Conservation (phyloP, 2,329 filamentous ascomycete species). For the Fusarium luffae region DNA sequence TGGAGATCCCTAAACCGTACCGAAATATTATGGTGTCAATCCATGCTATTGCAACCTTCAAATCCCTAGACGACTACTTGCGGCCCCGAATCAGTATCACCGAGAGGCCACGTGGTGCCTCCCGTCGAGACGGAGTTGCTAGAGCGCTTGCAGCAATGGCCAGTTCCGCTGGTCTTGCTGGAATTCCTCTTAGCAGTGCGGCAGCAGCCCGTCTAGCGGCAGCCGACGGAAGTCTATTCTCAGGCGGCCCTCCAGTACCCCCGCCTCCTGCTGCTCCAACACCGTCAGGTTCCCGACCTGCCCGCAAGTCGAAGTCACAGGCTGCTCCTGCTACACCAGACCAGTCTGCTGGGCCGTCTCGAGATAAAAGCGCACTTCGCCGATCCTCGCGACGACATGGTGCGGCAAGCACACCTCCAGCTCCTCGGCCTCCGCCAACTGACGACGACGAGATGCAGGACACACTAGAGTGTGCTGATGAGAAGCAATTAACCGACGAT, state of each 20-base stretch:
- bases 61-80: conserved; percentile 94
- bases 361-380: conserved; percentile 69
- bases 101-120: conserved; percentile 69
- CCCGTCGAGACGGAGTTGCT: conserved; percentile 72
- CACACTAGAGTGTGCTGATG: conserved; percentile 91
- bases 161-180: conserved; percentile 73
- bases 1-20: conserved; percentile 87
- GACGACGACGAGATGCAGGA: conserved; percentile 73
- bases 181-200: conserved; percentile 64
- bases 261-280: conserved; percentile 53
- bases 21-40: conserved; percentile 98
- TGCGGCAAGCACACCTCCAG: conserved; percentile 62
- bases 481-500: conserved; percentile 82
- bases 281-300: conserved; percentile 57
- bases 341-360: conserved; percentile 60
- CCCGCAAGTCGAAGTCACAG: conserved; percentile 61
- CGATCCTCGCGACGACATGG: conserved; percentile 72
- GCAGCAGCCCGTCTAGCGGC: conserved; percentile 57
- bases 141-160: conserved; percentile 81
- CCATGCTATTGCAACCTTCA: conserved; percentile 97
- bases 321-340: conserved; percentile 58
- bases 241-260: conserved; percentile 52
- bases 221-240: conserved; percentile 54
- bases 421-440: conserved; percentile 63
- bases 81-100: conserved; percentile 86